Base-by-base conservation (phyloP, 257 asterid species). In the Solanum okadae region DNA sequence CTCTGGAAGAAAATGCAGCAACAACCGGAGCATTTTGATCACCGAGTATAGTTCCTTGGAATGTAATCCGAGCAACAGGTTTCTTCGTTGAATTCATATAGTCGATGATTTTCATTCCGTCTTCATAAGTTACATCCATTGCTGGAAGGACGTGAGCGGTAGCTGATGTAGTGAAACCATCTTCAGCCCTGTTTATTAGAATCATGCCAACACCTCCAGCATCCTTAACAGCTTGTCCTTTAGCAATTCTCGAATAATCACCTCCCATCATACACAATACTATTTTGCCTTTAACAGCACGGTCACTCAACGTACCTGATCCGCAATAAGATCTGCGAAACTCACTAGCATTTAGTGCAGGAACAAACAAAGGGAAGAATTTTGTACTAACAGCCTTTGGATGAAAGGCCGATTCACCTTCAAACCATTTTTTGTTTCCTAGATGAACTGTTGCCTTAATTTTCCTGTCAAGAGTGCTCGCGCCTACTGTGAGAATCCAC, bases 401-500 rank as follows among this genome's bases (percentile, higher is more conserved):
- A 29, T 93, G 94, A 44, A 86, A 92, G 9, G 85, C 73, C 0
- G 92, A 89, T 38, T 93, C 91, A 0, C 95, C 95, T 1, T 89
- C 63, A 10, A 89, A 77, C 12, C 33, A 23, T 44, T 84, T 61
- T 0, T 81, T 59, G 59, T 92, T 90, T 46, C 93, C 94, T 8
- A 93, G 90, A 31, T 89, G 29, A 5, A 89, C 93, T 2, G 87
- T 88, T 1, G 93, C 94, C 82, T 37, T 81, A n/a, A 92, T 37
- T 56, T 87, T 88, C 29, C 96, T 86, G 29, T 92, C 93, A 34
- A 65, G 86, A 1, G 94, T 90, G 83, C 95, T 92, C 4, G 96
- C 95, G 9, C 95, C 96, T 11, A 93, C 96, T 2, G 94, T 90
- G 49, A 93, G 93, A 29, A 90, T 76, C 96, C 96, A 93, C 0